phyloP scores from a whole-genome alignment of 1,139 yeast species.

The Yamadazyma dushanensis region DNA sequence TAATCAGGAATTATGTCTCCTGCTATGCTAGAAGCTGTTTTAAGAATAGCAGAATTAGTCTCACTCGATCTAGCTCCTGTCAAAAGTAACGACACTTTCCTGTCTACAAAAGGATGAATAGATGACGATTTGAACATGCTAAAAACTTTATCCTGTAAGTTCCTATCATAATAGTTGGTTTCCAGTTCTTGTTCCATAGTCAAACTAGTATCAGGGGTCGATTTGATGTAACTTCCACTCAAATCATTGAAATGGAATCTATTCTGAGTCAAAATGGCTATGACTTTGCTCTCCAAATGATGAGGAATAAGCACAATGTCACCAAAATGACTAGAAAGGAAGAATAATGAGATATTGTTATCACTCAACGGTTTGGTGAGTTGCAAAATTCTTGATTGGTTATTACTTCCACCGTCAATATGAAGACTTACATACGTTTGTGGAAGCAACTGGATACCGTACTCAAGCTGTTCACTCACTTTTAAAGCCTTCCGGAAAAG shows the following conservation, averaged over 20 bases:
- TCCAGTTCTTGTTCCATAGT: background rate
- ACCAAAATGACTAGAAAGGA: slow-evolving; percentile 64
- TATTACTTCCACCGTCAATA: slow-evolving; percentile 62
- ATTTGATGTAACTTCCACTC: slow-evolving; percentile 32
- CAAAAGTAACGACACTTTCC: slow-evolving; percentile 44
- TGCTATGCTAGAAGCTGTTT: slow-evolving; percentile 33
- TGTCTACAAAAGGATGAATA: slow-evolving; percentile 48
- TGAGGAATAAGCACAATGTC: slow-evolving; percentile 66
- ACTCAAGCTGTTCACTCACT: slow-evolving; percentile 26
- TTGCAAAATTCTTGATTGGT: slow-evolving; percentile 55
- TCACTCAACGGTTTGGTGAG: slow-evolving; percentile 61
- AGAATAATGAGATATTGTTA: slow-evolving; percentile 59
- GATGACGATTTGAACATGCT: slow-evolving; percentile 37
- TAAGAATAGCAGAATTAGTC: slow-evolving; percentile 36
- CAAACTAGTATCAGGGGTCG: slow-evolving; percentile 4
- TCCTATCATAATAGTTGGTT: slow-evolving; percentile 8
- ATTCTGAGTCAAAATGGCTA: slow-evolving; percentile 41
- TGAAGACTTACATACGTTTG: slow-evolving; percentile 55
- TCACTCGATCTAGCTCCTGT: slow-evolving; percentile 63
- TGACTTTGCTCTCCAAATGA: slow-evolving; percentile 42
- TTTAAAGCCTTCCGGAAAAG: slow-evolving; percentile 39
- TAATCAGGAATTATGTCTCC: slow-evolving; percentile 42
- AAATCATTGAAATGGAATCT: slow-evolving; percentile 47
- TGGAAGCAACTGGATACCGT: slow-evolving; percentile 44
- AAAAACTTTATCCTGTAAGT: slow-evolving; percentile 37